These are phyloP conservation scores for Ganoderma meredithae DNA, from an alignment of 1,284 basidiomycete genomes.

Conservation along the genomic window DNA sequence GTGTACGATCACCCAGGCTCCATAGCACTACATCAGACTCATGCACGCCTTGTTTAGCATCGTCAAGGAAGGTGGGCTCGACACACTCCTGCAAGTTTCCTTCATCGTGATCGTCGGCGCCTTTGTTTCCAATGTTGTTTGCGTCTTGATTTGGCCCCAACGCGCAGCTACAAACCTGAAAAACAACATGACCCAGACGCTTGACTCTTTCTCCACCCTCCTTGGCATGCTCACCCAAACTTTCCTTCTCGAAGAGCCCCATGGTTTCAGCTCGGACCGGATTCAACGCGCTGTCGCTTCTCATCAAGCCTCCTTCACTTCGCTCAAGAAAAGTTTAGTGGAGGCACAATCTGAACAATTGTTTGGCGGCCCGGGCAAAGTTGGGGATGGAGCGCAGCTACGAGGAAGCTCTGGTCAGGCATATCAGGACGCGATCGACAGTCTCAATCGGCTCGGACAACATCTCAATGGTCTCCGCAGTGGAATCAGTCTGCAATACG, in stretches of 20 bases:
- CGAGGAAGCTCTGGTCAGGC: slow-evolving; percentile 58
- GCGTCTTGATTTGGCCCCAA: slow-evolving; percentile 84
- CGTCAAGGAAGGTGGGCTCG: slow-evolving; percentile 89
- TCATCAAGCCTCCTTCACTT: slow-evolving; percentile 89
- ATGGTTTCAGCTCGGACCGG: slow-evolving; percentile 62
- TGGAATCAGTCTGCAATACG: slow-evolving; percentile 84
- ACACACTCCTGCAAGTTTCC: slow-evolving; percentile 76
- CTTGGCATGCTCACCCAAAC: slow-evolving; percentile 82
- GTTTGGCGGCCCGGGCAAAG: slow-evolving; percentile 48
- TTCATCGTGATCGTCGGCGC: slow-evolving; percentile 84
- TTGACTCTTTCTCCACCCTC: slow-evolving; percentile 89
- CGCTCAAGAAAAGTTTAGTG: slow-evolving; percentile 80
- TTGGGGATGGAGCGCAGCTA: slow-evolving; percentile 33
- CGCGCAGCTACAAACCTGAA: slow-evolving; percentile 88
- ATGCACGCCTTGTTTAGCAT: slow-evolving; percentile 53
- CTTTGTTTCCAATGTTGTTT: slow-evolving; percentile 83
- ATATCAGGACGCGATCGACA: slow-evolving; percentile 86
- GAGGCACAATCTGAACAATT: slow-evolving; percentile 89
- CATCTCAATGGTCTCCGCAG: slow-evolving; percentile 89
- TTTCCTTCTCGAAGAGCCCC: slow-evolving; percentile 83
- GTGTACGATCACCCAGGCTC: slow-evolving; percentile 60
- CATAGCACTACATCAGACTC: slow-evolving; percentile 20
- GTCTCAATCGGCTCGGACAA: slow-evolving; percentile 88
- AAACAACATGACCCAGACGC: slow-evolving; percentile 82
- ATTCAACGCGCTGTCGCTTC: slow-evolving; percentile 79